Conservation (phyloP, 1,284 basidiomycete genomes). For the Sporisorium reilianum region DNA sequence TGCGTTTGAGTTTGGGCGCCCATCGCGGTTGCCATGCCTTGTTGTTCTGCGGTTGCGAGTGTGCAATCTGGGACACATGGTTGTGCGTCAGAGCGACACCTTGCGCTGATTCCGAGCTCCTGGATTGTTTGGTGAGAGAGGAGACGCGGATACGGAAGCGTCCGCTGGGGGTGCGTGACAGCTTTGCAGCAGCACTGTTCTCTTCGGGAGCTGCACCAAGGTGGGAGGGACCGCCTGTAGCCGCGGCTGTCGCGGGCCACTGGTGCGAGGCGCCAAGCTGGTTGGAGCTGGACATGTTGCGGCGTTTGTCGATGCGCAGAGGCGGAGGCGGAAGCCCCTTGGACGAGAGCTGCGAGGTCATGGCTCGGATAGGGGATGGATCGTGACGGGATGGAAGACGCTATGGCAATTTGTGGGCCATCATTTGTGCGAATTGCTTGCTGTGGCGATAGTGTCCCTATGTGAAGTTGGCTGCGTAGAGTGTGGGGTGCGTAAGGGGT, state of each 20-base stretch:
- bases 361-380: not conserved
- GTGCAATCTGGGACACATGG: not conserved
- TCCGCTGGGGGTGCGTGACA: constrained; percentile 22
- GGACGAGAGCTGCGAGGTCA: constrained; percentile 14
- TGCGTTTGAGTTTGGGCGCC: constrained; percentile 40
- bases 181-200: not conserved
- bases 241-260: not conserved
- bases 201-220: constrained; percentile 1
- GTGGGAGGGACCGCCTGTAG: not conserved
- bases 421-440: constrained; percentile 2
- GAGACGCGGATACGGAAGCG: constrained; percentile 33
- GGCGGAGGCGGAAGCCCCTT: constrained; percentile 41
- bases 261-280: constrained; percentile 3
- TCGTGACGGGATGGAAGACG: not conserved
- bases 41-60: constrained; percentile 3
- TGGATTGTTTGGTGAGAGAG: constrained; percentile 20
- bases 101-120: constrained; percentile 2
- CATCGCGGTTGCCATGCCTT: constrained; percentile 43
- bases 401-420: not conserved
- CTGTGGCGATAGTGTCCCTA: not conserved
- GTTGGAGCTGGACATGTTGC: not conserved
- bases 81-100: not conserved
- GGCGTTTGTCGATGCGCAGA: constrained; percentile 22
- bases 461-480: not conserved
- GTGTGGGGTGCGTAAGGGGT: not conserved